Percentiles rank a stretch among this genome's conserved stretches.
Evolutionary conservation across 805 yeast genomes (phyloP).

Genomic region (Cyberlindnera maritima): DNA sequence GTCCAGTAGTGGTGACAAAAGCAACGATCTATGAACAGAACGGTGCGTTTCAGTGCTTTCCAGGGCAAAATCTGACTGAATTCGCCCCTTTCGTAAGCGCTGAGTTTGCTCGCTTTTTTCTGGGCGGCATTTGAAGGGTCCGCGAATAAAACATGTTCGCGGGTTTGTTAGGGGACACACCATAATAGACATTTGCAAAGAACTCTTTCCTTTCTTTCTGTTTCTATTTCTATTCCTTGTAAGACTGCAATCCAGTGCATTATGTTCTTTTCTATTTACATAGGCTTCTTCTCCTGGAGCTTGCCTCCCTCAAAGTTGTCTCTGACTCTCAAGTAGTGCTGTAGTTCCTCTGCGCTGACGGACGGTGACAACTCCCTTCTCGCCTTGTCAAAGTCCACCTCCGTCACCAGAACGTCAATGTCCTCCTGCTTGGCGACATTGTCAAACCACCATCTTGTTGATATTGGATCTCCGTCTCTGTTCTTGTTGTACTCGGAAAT

Average conservation of each 20-base stretch:
- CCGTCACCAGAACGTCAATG: slow-evolving; percentile 60
- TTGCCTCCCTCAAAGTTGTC: slow-evolving; percentile 73
- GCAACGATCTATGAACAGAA: background rate
- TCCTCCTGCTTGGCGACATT: slow-evolving; percentile 68
- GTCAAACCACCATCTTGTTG: slow-evolving; percentile 90
- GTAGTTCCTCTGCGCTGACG: slow-evolving; percentile 83
- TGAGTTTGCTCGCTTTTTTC: too few relatives aligned
- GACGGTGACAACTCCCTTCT: slow-evolving; percentile 71
- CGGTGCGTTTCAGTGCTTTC: too few relatives aligned
- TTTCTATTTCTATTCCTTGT: too few relatives aligned
- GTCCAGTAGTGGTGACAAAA: background rate
- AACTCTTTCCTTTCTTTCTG: too few relatives aligned
- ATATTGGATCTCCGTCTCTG: slow-evolving; percentile 41
- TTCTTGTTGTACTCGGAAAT: slow-evolving; percentile 49
- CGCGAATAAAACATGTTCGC: too few relatives aligned
- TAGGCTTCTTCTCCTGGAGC: background rate
- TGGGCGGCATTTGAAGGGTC: too few relatives aligned
- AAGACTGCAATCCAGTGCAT: too few relatives aligned
- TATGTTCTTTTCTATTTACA: too few relatives aligned
- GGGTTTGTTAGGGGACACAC: too few relatives aligned
- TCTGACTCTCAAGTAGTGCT: slow-evolving; percentile 78
- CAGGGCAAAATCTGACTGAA: too few relatives aligned
- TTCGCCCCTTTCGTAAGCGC: too few relatives aligned
- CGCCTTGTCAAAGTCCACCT: slow-evolving; percentile 78
- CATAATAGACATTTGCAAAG: too few relatives aligned